These are phyloP conservation scores for Yueomyces sp. DNA, from an alignment of 805 yeast species.

Conservation along the genomic window DNA sequence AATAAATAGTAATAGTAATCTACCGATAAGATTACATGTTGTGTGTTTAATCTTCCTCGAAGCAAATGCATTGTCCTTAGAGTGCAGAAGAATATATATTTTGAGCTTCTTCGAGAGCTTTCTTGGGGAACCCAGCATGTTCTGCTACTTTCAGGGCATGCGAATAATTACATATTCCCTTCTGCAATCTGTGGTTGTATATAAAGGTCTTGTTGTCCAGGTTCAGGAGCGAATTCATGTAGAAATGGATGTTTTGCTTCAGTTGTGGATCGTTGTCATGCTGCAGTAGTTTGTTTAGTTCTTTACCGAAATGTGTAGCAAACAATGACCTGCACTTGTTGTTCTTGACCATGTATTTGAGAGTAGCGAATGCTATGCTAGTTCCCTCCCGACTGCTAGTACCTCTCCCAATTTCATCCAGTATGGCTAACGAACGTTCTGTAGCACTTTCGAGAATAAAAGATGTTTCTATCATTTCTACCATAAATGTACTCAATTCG, in stretches of 20 bases:
- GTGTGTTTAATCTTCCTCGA: no score
- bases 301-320: conserved; percentile 76
- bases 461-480: conserved; percentile 80
- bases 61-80: no score
- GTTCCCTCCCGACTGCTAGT: conserved; percentile 77
- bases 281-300: conserved; percentile 30
- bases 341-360: conserved; percentile 37
- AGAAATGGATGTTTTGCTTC: conserved; percentile 8
- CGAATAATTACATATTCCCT: conserved; percentile 62
- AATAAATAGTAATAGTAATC: no score
- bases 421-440: conserved; percentile 51
- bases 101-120: conserved; percentile 41
- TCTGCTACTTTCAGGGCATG: conserved; percentile 68
- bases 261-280: conserved; percentile 15
- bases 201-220: conserved; percentile 12
- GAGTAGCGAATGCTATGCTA: conserved; percentile 70
- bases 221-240: conserved; percentile 16
- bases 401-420: conserved; percentile 87
- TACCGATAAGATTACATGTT: no score
- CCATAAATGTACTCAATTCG: conserved; percentile 85
- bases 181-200: conserved; percentile 40
- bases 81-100: no score
- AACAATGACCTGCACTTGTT: conserved; percentile 66
- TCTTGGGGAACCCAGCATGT: conserved; percentile 63
- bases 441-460: conserved; percentile 56